Evolutionary conservation across 208 protist genomes (phyloP).

Genomic region (Phytomonas sp.): DNA sequence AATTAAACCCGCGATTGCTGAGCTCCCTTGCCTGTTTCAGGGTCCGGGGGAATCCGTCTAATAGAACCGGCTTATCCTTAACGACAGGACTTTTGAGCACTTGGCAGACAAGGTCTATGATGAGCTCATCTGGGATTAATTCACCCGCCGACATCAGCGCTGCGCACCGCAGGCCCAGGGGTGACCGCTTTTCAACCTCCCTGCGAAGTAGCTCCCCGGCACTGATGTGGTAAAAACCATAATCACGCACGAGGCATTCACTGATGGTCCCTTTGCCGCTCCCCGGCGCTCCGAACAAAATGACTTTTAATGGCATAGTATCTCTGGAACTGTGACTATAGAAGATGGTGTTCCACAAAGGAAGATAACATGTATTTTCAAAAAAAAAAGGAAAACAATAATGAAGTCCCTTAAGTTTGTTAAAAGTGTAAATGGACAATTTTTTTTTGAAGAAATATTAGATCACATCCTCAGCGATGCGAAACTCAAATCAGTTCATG

Average conservation of each 20-base stretch:
- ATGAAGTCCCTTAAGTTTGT: neutral
- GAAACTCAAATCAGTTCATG: neutral
- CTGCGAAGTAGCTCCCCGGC: slow-evolving; percentile 87
- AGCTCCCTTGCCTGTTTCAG: slow-evolving; percentile 79
- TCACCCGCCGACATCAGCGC: slow-evolving; percentile 57
- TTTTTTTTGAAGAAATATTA: slow-evolving; percentile 7
- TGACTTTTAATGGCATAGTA: slow-evolving; percentile 50
- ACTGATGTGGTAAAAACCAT: slow-evolving; percentile 77
- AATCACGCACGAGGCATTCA: slow-evolving; percentile 78
- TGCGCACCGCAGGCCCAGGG: slow-evolving; percentile 41
- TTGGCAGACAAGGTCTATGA: slow-evolving; percentile 62
- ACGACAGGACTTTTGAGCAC: slow-evolving; percentile 24
- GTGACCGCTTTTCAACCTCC: slow-evolving; percentile 61
- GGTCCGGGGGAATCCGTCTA: slow-evolving; percentile 93
- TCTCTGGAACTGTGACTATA: neutral
- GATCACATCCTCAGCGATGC: slow-evolving; percentile 8
- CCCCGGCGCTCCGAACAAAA: slow-evolving; percentile 70
- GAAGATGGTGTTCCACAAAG: slow-evolving; percentile 3
- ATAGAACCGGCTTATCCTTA: slow-evolving; percentile 54
- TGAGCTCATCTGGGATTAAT: slow-evolving; percentile 74
- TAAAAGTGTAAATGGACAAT: slow-evolving; percentile 1
- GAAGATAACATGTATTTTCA: slow-evolving; percentile 10
- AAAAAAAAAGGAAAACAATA: slow-evolving; percentile 14
- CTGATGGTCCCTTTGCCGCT: slow-evolving; percentile 79
- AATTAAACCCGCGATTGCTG: slow-evolving; percentile 31